phyloP scores from a whole-genome alignment of 257 asterid genomes.

The Verbena officinalis region DNA sequence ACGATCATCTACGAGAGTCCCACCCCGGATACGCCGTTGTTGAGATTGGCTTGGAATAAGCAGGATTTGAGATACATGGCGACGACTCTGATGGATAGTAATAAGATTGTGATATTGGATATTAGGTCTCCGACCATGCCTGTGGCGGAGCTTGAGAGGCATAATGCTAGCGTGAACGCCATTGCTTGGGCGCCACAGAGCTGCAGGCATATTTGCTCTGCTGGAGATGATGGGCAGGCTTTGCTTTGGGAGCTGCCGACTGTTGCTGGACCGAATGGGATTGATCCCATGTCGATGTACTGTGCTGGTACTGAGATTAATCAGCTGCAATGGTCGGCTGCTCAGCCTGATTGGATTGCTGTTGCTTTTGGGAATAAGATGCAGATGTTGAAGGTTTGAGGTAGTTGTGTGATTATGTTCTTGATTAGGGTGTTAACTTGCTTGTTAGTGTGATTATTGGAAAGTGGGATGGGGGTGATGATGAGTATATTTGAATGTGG shows the following conservation, averaged over 20 bases:
- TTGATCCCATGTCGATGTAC: conserved; percentile 83
- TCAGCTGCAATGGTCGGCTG: conserved; percentile 92
- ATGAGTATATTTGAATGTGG: conserved; percentile 16
- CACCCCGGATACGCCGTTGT: conserved; percentile 71
- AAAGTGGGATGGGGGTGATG: conserved; percentile 3
- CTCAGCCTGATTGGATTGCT: conserved; percentile 87
- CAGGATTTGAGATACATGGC: conserved; percentile 98
- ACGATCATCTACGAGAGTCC: conserved; percentile 89
- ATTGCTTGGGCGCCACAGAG: conserved; percentile 98
- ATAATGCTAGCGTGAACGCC: conserved; percentile 81
- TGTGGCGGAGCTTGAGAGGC: conserved; percentile 91
- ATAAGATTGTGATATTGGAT: conserved; percentile 78
- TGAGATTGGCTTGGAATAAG: conserved; percentile 96
- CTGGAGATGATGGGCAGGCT: conserved; percentile 87
- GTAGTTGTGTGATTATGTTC: conserved; percentile 16
- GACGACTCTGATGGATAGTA: conserved; percentile 81
- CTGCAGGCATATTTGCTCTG: conserved; percentile 79
- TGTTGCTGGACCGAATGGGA: conserved; percentile 89
- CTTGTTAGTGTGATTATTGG: conserved; percentile 12
- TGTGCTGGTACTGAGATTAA: conserved; percentile 73
- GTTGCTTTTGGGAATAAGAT: conserved; percentile 79
- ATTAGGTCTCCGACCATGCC: conserved; percentile 85
- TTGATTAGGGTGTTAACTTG: conserved; percentile 5
- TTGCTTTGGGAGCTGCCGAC: conserved; percentile 93
- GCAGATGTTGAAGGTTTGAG: conserved; percentile 90